A percentile compares a stretch with the other conserved stretches of the same genome.
phyloP scores from a whole-genome alignment of 208 protist genomes.

The Lotmaria passim region DNA sequence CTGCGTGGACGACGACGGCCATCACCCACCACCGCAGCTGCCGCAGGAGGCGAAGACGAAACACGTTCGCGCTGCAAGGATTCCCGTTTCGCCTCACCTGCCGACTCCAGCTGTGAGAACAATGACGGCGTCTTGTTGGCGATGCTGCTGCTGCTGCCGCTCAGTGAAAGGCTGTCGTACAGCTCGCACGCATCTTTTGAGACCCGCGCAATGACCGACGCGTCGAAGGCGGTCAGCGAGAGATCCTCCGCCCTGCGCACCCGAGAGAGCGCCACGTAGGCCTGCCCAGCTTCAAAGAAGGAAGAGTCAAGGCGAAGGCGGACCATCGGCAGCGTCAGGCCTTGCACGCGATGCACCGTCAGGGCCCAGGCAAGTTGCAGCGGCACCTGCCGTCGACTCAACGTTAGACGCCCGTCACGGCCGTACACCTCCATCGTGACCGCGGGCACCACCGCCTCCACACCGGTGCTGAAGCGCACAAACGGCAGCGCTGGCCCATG shows the following conservation, averaged over 20 bases:
- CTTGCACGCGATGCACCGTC: constrained; percentile 96
- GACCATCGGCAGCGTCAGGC: constrained; percentile 81
- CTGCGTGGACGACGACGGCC: not conserved
- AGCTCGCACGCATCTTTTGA: constrained; percentile 27
- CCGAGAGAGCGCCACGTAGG: constrained; percentile 80
- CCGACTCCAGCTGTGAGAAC: no score
- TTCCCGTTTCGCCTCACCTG: no score
- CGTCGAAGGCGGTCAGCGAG: constrained; percentile 34
- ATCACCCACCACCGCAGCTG: not conserved
- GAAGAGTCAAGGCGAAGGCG: constrained; percentile 60
- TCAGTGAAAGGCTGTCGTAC: constrained; percentile 24
- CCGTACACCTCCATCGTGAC: constrained; percentile 45
- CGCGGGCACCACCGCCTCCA: constrained; percentile 59
- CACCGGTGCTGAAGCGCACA: constrained; percentile 53
- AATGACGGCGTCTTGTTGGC: no score
- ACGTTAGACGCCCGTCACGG: constrained; percentile 34
- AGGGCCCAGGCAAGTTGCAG: constrained; percentile 94
- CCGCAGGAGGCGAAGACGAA: not conserved
- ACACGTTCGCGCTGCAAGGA: no score
- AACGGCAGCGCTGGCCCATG: constrained; percentile 50
- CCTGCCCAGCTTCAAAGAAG: constrained; percentile 74
- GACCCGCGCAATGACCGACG: constrained; percentile 18
- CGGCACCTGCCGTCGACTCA: constrained; percentile 81
- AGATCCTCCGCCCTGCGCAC: constrained; percentile 52
- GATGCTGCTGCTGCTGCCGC: no score